Evolutionary conservation across 805 yeast species (phyloP), one percentile per base, ranked within the genome.

Genomic region (Komagataella pseudopastoris): DNA sequence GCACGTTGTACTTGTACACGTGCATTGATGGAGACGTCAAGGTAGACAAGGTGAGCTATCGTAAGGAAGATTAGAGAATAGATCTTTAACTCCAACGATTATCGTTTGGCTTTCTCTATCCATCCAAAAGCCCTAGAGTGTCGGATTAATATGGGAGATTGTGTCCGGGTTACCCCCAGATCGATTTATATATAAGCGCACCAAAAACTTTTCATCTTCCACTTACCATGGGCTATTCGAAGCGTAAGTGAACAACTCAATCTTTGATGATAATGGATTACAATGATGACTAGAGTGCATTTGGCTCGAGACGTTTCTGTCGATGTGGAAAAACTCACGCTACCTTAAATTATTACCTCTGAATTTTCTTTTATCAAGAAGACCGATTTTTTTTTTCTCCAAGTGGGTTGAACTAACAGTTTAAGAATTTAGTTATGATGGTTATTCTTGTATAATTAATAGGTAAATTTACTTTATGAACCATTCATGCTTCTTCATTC

Each of bases 271-370:
- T 30, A 30, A 30, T 30, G 39, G 39, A 30, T 30, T 44, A 48
- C 67, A 55, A 79, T 87, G 96, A 87, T 87, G 96, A 87, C 83
- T 71, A 71, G 96, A 89, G 96, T 88, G 96, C 96, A 89, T 89
- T 89, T 89, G 96, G 96, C 96, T 89, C 96, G 95, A 88, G 96
- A 85, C 85, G 55, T 76, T 44, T 74, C 69, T 75, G 89, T 85
- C 89, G 90, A 77, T 89, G 96, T 89, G 96, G 96, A 89, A 87
- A 87, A 86, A 87, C 75, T 81, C 96, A 78, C 83, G 96, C 96
- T 89, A 89, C 96, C 96, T 89, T 76, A 79, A 70, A 43, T 70
- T 71, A 72, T 71, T 74, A 77, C 78, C 86, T 81, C 39, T 30
- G 39, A 30, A 30, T 30, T 30, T 10, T 30, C 39, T 30, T 14